Evolutionary conservation across 2,329 filamentous ascomycete genomes (phyloP).

Genomic region (Capronia epimyces): DNA sequence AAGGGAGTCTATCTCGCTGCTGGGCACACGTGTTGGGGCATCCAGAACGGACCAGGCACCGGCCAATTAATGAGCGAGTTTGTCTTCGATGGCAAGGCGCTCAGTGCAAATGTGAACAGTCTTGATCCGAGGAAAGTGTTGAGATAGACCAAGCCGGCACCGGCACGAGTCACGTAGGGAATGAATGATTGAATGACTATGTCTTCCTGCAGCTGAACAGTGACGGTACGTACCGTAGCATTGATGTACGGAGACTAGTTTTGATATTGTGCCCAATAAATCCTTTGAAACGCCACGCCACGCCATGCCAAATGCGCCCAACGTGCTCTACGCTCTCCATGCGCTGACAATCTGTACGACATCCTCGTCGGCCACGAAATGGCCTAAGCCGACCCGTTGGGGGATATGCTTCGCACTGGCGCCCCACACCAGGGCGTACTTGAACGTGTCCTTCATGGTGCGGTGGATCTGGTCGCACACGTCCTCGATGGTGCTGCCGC

Average conservation of each 20-base stretch:
- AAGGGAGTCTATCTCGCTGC: slow-evolving; percentile 74
- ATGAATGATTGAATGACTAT: no score
- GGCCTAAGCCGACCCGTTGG: slow-evolving; percentile 80
- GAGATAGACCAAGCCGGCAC: slow-evolving; percentile 14
- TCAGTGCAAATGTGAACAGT: slow-evolving; percentile 60
- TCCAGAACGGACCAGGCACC: slow-evolving; percentile 89
- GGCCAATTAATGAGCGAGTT: slow-evolving; percentile 75
- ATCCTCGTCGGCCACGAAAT: slow-evolving; percentile 67
- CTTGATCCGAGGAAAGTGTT: slow-evolving; percentile 62
- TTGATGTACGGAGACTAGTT: no score
- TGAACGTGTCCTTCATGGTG: slow-evolving; percentile 95
- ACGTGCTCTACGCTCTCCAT: slow-evolving; percentile 28
- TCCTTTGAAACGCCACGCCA: no score
- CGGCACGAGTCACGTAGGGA: neutral
- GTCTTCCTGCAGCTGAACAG: no score
- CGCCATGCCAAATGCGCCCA: neutral
- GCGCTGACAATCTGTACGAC: slow-evolving; percentile 58
- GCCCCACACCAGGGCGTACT: slow-evolving; percentile 97
- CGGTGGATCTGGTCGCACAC: slow-evolving; percentile 94
- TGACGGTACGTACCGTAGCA: no score
- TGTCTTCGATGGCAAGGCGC: slow-evolving; percentile 65
- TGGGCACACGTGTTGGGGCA: slow-evolving; percentile 96
- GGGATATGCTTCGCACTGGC: slow-evolving; percentile 92
- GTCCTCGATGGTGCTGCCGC: slow-evolving; percentile 85
- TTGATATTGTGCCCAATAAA: neutral